Conservation (phyloP, 352 stramenopile genomes). For the Blastocystis sp. region DNA sequence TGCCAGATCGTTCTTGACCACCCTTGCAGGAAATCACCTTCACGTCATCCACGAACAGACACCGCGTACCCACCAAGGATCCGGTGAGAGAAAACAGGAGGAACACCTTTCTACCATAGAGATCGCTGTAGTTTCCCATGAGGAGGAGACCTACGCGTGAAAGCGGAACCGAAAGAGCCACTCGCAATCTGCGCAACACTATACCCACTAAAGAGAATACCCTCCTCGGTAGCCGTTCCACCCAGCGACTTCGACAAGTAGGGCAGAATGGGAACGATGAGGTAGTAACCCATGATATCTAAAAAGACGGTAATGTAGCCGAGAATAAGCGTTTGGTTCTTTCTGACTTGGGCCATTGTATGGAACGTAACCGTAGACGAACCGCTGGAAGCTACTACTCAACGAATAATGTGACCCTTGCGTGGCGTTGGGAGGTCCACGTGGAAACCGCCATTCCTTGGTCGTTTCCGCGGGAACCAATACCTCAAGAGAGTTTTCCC, state of each 20-base stretch:
- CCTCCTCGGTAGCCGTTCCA: conserved; percentile 8
- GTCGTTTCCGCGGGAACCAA: no score
- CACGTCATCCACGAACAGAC: not conserved
- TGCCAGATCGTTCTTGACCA: conserved; percentile 15
- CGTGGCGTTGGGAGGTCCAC: no score
- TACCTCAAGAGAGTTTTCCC: no score
- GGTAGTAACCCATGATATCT: conserved; percentile 30
- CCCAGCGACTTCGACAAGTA: conserved; percentile 20
- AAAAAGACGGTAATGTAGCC: conserved; percentile 70
- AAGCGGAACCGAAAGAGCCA: not conserved
- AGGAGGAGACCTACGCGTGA: conserved; percentile 19
- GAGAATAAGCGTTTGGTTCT: conserved; percentile 43
- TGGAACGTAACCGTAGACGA: no score
- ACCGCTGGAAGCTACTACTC: no score
- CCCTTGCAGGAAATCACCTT: conserved; percentile 46
- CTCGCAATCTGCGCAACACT: conserved; percentile 47
- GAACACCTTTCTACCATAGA: conserved; percentile 57
- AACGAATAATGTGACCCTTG: no score
- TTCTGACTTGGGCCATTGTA: not conserved
- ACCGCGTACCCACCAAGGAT: conserved; percentile 34
- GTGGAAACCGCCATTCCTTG: no score
- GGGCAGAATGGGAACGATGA: conserved; percentile 52
- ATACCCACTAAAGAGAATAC: conserved; percentile 47
- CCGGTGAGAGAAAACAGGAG: conserved; percentile 46
- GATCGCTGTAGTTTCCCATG: conserved; percentile 63